These are phyloP conservation scores for Phytophthora hybrid DNA, from an alignment of 352 stramenopile genomes.

Conservation along the genomic window DNA sequence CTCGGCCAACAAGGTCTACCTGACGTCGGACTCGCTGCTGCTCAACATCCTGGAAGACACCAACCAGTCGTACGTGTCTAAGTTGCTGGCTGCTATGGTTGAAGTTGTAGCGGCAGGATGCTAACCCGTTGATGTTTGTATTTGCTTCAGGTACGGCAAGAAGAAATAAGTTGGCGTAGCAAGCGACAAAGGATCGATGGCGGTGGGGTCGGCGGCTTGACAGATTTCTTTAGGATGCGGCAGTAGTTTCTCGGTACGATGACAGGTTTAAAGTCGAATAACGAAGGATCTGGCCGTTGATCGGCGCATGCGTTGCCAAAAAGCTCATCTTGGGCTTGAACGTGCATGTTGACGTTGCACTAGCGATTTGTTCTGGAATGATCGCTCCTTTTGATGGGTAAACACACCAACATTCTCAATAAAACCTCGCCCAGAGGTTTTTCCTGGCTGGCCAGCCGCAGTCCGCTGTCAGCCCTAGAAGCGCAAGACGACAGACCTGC, in stretches of 20 bases:
- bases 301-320: slow-evolving; percentile 3
- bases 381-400: slow-evolving; percentile 7
- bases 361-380: background rate
- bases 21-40: slow-evolving; percentile 98
- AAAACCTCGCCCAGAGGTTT: background rate
- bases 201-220: background rate
- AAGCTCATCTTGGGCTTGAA: no score
- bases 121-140: slow-evolving; percentile 12
- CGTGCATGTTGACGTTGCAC: slow-evolving; percentile 1
- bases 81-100: background rate
- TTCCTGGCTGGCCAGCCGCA: background rate
- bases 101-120: background rate
- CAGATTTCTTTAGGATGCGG: slow-evolving; percentile 25
- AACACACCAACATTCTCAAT: slow-evolving; percentile 11
- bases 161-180: slow-evolving; percentile 48
- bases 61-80: slow-evolving; percentile 52
- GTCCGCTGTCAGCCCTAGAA: slow-evolving; percentile 20
- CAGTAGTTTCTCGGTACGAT: slow-evolving; percentile 13
- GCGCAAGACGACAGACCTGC: slow-evolving; percentile 10
- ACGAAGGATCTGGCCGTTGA: slow-evolving; percentile 17
- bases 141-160: slow-evolving; percentile 38
- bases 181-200: no score
- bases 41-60: slow-evolving; percentile 95
- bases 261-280: slow-evolving; percentile 24
- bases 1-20: slow-evolving; percentile 98